Evolutionary conservation across 2,329 filamentous ascomycete species (phyloP), one percentile per base, ranked within the genome.

Genomic region (Pyrenophora graminea): DNA sequence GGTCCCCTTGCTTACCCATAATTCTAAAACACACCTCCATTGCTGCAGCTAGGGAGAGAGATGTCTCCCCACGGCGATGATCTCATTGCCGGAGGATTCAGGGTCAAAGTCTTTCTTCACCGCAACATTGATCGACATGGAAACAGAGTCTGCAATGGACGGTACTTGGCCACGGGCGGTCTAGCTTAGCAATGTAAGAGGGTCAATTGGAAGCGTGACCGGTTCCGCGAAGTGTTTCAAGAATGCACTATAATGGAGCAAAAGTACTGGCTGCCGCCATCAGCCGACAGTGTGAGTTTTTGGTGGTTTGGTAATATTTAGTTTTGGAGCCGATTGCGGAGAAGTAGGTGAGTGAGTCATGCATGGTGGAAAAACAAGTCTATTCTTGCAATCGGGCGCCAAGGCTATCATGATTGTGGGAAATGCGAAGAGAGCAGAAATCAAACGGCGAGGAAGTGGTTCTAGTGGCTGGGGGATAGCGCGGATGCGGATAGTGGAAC

Each of bases 191-290:
- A 40, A 46, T 40, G 39, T 45, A 37, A 31, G 39, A 59, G 31
- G 51, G 48, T 65, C 59, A 61, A 63, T 58, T 60, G 64, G 58
- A 59, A 40, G 37, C 34, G 48, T 53, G 50, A 62, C 65, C 65
- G 65, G 53, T 54, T 59, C 62, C 61, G 56, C 55, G 34, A 47
- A 54, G 54, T 58, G 60, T 53, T 52, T 42, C 47, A 46, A 47
- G 50, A 30, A 50, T 59, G 59, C 62, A 60, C 57, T 54, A 32
- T 21, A 43, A 45, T 37, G 31, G 32, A 39, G 46, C 46, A 51
- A 50, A 45, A 53, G 37, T 31, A 48, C 47, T 45, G 48, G 25
- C 55, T 61, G 46, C 51, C 59, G 59, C 60, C 54, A 58, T 61
- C 55, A 54, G 51, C 49, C 43, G 51, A 47, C 42, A 37, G 34